phyloP scores from a whole-genome alignment of 139 green algal species.

The Ostreobium quekettii region DNA sequence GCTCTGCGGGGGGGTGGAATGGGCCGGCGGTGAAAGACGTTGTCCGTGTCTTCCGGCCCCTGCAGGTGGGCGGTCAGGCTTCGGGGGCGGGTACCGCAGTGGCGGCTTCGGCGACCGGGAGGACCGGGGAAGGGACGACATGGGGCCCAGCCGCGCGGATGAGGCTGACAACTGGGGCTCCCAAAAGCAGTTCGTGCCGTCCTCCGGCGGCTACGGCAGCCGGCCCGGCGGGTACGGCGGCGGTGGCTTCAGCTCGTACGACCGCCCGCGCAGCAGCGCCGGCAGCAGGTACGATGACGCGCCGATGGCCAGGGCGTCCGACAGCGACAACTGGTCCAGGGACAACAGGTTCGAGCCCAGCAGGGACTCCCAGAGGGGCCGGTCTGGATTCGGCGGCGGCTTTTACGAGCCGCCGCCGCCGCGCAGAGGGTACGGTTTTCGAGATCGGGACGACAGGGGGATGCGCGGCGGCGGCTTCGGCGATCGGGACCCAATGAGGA shows the following conservation, averaged over 20 bases:
- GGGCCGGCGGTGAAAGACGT: too few species aligned
- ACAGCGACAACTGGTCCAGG: conserved; percentile 30
- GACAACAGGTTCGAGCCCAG: conserved; percentile 5
- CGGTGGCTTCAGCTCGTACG: conserved; percentile 22
- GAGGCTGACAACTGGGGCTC: conserved; percentile 61
- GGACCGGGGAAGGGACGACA: conserved; percentile 18
- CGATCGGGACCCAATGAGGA: neutral
- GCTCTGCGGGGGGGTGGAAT: too few species aligned
- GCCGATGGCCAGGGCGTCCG: conserved; percentile 29
- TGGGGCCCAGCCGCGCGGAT: conserved; percentile 63
- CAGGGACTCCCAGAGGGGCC: neutral
- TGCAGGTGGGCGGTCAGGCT: too few species aligned
- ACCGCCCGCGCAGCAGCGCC: conserved; percentile 23
- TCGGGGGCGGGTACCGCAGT: neutral
- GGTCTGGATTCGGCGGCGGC: neutral
- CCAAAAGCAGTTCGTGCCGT: conserved; percentile 53
- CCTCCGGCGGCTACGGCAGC: conserved; percentile 16
- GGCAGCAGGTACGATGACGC: conserved; percentile 26
- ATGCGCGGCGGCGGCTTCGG: conserved; percentile 16
- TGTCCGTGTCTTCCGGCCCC: too few species aligned
- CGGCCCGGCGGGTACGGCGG: conserved; percentile 12
- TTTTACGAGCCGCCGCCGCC: neutral
- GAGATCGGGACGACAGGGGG: neutral
- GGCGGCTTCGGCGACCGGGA: conserved; percentile 14
- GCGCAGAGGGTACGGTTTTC: conserved; percentile 17